Percentiles rank a stretch among this genome's conserved stretches.
These are phyloP conservation scores for Colletotrichum orchidophilum DNA, from an alignment of 2,329 filamentous ascomycete genomes.

Conservation along the genomic window DNA sequence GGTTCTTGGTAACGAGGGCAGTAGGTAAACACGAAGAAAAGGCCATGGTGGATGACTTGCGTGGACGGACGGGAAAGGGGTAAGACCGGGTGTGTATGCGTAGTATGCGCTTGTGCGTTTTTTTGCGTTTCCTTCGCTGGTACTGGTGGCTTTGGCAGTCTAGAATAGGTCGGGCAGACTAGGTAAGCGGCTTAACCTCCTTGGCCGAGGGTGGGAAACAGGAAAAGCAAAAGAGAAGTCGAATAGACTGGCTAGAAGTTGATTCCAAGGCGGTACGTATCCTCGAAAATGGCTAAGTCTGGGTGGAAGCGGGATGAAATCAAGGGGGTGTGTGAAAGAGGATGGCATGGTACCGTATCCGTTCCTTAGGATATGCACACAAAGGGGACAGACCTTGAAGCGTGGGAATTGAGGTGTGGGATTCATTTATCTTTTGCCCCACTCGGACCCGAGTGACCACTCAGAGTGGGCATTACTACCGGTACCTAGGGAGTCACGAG, in stretches of 20 bases:
- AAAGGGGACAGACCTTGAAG: constrained; percentile 19
- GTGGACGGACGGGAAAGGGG: constrained; percentile 27
- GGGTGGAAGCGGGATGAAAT: constrained; percentile 6
- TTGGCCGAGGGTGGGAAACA: constrained; percentile 24
- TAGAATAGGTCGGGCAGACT: constrained; percentile 13
- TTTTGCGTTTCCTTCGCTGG: neutral
- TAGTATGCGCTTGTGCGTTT: neutral
- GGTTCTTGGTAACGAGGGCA: constrained; percentile 23
- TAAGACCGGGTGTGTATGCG: neutral
- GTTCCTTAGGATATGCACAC: constrained; percentile 25
- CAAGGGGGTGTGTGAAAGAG: constrained; percentile 13
- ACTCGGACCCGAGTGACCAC: neutral
- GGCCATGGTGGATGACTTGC: constrained; percentile 6
- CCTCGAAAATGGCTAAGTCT: neutral
- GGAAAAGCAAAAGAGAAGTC: neutral
- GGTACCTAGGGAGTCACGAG: neutral
- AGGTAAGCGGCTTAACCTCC: constrained; percentile 11
- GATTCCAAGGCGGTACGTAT: constrained; percentile 10
- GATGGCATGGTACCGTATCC: too few species aligned
- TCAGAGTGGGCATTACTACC: neutral
- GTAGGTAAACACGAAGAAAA: constrained; percentile 22
- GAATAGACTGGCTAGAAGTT: constrained; percentile 12
- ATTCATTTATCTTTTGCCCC: constrained; percentile 14
- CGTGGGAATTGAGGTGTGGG: neutral
- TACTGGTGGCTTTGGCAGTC: constrained; percentile 22